These are phyloP conservation scores for Wickerhamomyces chambardii DNA, from an alignment of 805 yeast species.

Conservation along the genomic window DNA sequence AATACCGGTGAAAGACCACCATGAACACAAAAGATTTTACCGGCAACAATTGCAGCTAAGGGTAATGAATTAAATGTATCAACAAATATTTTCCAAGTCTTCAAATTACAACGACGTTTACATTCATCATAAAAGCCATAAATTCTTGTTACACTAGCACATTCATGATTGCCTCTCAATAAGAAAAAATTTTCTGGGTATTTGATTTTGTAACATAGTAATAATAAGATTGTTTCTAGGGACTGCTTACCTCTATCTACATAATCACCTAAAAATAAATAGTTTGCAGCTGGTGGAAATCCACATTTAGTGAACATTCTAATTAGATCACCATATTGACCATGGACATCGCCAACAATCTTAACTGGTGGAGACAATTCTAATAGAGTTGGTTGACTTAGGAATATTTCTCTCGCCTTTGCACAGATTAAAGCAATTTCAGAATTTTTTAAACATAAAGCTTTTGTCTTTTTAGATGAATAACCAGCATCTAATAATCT, in stretches of 20 bases:
- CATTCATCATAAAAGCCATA: slow-evolving; percentile 98
- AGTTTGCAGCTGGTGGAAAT: slow-evolving; percentile 91
- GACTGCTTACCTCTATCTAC: slow-evolving; percentile 98
- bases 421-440: slow-evolving; percentile 85
- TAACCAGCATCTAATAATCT: slow-evolving; percentile 92
- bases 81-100: slow-evolving; percentile 88
- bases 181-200: slow-evolving; percentile 94
- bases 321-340: slow-evolving; percentile 88
- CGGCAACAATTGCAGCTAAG: slow-evolving; percentile 91
- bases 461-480: slow-evolving; percentile 86
- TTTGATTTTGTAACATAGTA: slow-evolving; percentile 90
- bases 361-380: slow-evolving; percentile 78
- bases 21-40: slow-evolving; percentile 86
- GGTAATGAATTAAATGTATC: slow-evolving; percentile 96
- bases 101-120: slow-evolving; percentile 85
- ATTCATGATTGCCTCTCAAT: slow-evolving; percentile 93
- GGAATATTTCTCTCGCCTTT: slow-evolving; percentile 79
- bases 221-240: slow-evolving; percentile 78
- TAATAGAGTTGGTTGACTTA: slow-evolving; percentile 82
- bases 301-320: slow-evolving; percentile 94
- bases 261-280: slow-evolving; percentile 89
- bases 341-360: slow-evolving; percentile 91
- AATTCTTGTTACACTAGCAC: slow-evolving; percentile 93
- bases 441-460: slow-evolving; percentile 79
- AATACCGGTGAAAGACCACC: slow-evolving; percentile 78